These are phyloP conservation scores for Fragaria iinumae DNA, from an alignment of 306 rosid species.

Conservation along the genomic window DNA sequence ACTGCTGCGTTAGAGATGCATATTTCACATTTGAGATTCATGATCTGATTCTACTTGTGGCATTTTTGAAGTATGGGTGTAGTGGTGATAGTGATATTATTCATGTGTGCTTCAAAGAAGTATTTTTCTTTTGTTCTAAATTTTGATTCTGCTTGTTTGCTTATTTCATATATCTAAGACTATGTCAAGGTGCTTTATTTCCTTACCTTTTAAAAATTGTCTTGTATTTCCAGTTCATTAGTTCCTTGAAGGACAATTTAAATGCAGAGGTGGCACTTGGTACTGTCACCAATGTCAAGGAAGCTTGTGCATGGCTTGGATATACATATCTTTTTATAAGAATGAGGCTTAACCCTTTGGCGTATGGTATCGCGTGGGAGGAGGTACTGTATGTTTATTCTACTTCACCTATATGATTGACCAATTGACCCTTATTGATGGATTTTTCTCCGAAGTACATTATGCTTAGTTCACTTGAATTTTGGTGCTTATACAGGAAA, in stretches of 20 bases:
- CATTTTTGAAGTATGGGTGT: background rate
- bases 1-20: background rate
- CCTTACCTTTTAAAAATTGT: constrained; percentile 4
- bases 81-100: background rate
- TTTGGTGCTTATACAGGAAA: constrained; percentile 18
- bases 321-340: constrained; percentile 94
- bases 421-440: background rate
- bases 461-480: background rate
- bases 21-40: background rate
- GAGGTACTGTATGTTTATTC: constrained; percentile 54
- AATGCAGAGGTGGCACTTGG: constrained; percentile 99
- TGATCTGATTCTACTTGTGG: background rate
- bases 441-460: background rate
- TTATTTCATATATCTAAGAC: background rate
- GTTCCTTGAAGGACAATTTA: constrained; percentile 93
- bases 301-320: constrained; percentile 99
- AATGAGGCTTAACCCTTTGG: constrained; percentile 95
- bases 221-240: constrained; percentile 65
- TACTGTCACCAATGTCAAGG: constrained; percentile 95
- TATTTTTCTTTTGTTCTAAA: background rate
- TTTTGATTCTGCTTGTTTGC: constrained; percentile 1
- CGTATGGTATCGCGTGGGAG: constrained; percentile 94
- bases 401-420: constrained; percentile 1
- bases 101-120: background rate
- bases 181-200: constrained; percentile 8